Base-by-base conservation (phyloP, 345 rosid genomes). In the Pseudoturritis turrita region DNA sequence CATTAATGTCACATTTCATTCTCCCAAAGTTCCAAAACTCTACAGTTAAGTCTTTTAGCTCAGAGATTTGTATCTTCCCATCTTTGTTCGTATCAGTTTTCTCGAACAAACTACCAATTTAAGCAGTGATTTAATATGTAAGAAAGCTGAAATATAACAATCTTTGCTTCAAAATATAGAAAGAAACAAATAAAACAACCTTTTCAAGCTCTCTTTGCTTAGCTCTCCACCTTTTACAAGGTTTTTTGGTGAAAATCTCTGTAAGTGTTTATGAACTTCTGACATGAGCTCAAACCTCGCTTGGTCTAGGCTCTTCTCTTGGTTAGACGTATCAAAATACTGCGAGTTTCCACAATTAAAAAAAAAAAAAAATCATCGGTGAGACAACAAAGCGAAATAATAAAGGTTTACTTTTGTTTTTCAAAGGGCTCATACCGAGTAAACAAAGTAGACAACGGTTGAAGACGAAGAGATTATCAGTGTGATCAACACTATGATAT, bases 251-350 rank as follows among this genome's bases (percentile, higher is more conserved):
- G 72, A 73, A 36, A 65, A 56, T 13, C 23, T 35, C 5, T 73
- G 60, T 6, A 73, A 65, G 18, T 65, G 67, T 23, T 65, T 22
- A 65, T 50, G 62, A 29, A 71, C 69, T 35, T 62, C 76, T 33
- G 76, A 71, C 61, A 63, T 72, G 35, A 63, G 46, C 55, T 72
- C 64, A 63, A 56, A 66, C 58, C 66, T 74, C 1, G 72, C 64
- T 3, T 54, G 72, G 25, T 74, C 65, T 56, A 74, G 66, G 51
- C 71, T 64, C 63, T 58, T 57, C n/a, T 13, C 56, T 58, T 65
- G 77, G 47, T 64, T 47, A 23, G 46, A 14, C 14, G 8, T 49
- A 57, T 73, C 77, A 22, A 22, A 19, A 56, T 64, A 73, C 77
- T 73, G 77, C 23, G 19, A n/a, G 6, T 17, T 35, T 43, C 39